Evolutionary conservation across 2,329 filamentous ascomycete genomes (phyloP).

Genomic region (Whalleya microplaca): DNA sequence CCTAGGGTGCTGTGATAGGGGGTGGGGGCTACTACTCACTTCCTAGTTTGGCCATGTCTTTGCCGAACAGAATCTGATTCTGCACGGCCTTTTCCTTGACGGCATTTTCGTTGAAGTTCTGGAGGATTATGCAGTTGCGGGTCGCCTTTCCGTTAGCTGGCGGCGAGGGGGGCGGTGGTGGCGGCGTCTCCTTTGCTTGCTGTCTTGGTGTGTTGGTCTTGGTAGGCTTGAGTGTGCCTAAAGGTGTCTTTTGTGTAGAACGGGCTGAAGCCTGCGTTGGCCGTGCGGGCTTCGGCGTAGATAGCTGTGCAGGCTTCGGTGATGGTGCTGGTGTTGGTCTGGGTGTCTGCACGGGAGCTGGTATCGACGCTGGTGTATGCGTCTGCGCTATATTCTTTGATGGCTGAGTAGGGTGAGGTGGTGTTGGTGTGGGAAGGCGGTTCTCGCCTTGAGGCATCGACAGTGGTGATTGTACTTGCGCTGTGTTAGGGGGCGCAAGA

Average conservation of each 20-base stretch:
- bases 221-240: slow-evolving; percentile 23
- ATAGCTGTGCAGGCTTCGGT: slow-evolving; percentile 18
- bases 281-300: slow-evolving; percentile 2
- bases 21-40: slow-evolving; percentile 55
- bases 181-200: slow-evolving; percentile 31
- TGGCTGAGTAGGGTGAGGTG: slow-evolving; percentile 8
- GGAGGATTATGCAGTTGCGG: slow-evolving; percentile 61
- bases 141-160: slow-evolving; percentile 55
- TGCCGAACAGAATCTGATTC: slow-evolving; percentile 61
- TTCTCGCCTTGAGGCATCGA: slow-evolving; percentile 39
- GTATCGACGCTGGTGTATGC: slow-evolving; percentile 1
- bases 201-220: slow-evolving; percentile 31
- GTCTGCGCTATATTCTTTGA: not conserved
- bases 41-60: slow-evolving; percentile 60
- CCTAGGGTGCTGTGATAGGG: not conserved
- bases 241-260: slow-evolving; percentile 24
- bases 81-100: slow-evolving; percentile 61
- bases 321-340: slow-evolving; percentile 18
- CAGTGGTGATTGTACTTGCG: slow-evolving; percentile 42
- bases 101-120: slow-evolving; percentile 61
- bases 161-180: slow-evolving; percentile 38
- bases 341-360: slow-evolving; percentile 22
- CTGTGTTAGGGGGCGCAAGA: slow-evolving; percentile 49
- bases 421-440: slow-evolving; percentile 25
- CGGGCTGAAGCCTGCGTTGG: slow-evolving; percentile 12